A percentile compares a stretch with the other conserved stretches of the same genome.
Evolutionary conservation across 2,329 filamentous ascomycete species (phyloP).

Genomic region (Colletotrichum limetticola): DNA sequence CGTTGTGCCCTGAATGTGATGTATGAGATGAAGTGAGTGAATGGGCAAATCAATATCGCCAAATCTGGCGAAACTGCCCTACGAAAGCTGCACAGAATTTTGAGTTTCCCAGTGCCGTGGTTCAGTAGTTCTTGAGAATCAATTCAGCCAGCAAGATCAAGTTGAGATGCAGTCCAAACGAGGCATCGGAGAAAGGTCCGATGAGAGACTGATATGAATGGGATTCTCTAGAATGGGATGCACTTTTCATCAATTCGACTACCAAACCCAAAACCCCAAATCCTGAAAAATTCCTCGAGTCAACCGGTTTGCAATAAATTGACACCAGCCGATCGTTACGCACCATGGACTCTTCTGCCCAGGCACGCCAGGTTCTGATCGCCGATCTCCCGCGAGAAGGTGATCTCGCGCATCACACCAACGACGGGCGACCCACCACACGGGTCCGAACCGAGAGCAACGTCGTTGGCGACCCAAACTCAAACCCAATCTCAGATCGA

Average conservation of each 20-base stretch:
- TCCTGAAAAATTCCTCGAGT: no score
- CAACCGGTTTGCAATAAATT: not conserved
- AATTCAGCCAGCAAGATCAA: not conserved
- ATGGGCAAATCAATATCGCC: not conserved
- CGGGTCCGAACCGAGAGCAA: not conserved
- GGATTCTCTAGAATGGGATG: not conserved
- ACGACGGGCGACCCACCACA: not conserved
- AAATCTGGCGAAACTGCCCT: not conserved
- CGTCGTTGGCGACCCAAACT: not conserved
- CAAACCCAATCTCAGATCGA: not conserved
- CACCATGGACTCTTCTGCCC: conserved; percentile 2
- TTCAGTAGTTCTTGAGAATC: not conserved
- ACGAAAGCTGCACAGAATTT: not conserved
- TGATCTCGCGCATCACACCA: not conserved
- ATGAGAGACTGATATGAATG: not conserved
- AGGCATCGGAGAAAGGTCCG: conserved; percentile 14
- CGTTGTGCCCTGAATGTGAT: not conserved
- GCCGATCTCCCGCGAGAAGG: conserved; percentile 28
- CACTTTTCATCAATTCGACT: not conserved
- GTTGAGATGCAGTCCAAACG: not conserved
- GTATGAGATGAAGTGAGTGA: not conserved
- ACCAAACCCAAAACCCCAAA: not conserved
- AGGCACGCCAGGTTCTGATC: not conserved
- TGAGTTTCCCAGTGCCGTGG: not conserved
- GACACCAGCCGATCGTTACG: conserved; percentile 12